Base-by-base conservation (phyloP, 768 basidiomycete genomes). In the Boletellus ananas region DNA sequence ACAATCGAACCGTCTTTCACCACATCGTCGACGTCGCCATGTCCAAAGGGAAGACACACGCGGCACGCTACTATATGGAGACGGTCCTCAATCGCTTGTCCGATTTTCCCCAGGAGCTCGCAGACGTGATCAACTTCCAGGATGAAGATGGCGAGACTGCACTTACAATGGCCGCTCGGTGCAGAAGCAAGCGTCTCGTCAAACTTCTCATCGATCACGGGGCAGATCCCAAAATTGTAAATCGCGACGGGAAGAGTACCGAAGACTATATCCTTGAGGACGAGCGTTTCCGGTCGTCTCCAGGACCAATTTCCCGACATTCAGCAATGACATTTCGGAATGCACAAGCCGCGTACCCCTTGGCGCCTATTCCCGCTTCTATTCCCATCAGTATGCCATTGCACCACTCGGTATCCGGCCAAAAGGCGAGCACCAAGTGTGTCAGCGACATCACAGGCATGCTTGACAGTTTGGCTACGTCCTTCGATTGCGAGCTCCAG, bases 191-290 rank as follows among this genome's bases (percentile, higher is more conserved):
- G 69, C 87, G 94, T 13, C 79, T 99, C 5, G 94, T 98, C 58
- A 96, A 94, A 66, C 78, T 95, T 33, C 80, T 99, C 45, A 87
- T 99, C 52, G 94, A 99, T 68, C 89, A 97, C 60, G 94, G 93
- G 7, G 96, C 93, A 1, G 90, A 98, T 65, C 94, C 95, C 5
- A 96, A 96, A 70, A 82, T 98, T 54, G 77, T 83, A 53, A 99
- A 99, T 64, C 79, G 86, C 49, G 96, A 99, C 60, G 90, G 92
- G 42, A 98, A 98, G 73, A 94, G 86, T 52, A 90, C 96, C 3
- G 95, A 99, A 70, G 96, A 98, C 66, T 99, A 98, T 63, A 98
- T 99, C 56, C 78, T 99, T 33, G 96, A 99, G 67, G 96, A 99
- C 65, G 96, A 98, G 68, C 83, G 94, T 42, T 97, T 97, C 72